phyloP scores from a whole-genome alignment of 257 asterid species.

The Pogostemon cablin region DNA sequence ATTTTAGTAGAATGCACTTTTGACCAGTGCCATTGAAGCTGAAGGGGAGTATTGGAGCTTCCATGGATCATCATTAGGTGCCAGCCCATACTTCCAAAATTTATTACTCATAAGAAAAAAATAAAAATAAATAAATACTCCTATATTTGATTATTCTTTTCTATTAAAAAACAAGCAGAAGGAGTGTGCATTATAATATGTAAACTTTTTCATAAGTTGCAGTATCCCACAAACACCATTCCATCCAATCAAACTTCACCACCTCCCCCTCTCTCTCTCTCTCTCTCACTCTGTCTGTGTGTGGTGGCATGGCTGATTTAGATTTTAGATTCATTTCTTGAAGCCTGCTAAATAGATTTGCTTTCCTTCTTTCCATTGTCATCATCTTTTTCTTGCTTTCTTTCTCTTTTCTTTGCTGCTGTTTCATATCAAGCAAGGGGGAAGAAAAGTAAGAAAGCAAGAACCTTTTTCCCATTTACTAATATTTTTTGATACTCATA shows the following conservation, averaged over 20 bases:
- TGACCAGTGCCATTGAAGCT: conserved; percentile 40
- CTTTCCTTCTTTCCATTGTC: conserved; percentile 40
- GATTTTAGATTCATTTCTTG: conserved; percentile 51
- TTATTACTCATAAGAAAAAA: neutral
- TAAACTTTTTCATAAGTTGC: conserved; percentile 49
- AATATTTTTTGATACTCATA: conserved; percentile 14
- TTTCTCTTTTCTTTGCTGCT: conserved; percentile 30
- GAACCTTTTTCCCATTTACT: conserved; percentile 44
- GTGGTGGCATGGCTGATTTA: conserved; percentile 22
- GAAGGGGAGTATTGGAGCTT: conserved; percentile 27
- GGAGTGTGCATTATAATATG: conserved; percentile 43
- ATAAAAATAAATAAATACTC: neutral
- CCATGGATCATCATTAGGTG: conserved; percentile 42
- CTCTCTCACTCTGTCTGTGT: conserved; percentile 28
- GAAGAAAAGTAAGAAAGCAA: conserved; percentile 49
- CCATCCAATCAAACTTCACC: conserved; percentile 79
- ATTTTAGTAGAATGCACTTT: conserved; percentile 33
- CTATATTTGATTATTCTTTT: conserved; percentile 34
- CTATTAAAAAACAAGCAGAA: conserved; percentile 30
- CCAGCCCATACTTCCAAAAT: conserved; percentile 44
- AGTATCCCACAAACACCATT: conserved; percentile 72
- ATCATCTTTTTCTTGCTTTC: conserved; percentile 42
- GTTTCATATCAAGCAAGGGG: conserved; percentile 33
- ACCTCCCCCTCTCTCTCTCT: conserved; percentile 36
- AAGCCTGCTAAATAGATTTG: conserved; percentile 34